phyloP scores from a whole-genome alignment of 805 yeast species.

The Yarrowia divulgata region DNA sequence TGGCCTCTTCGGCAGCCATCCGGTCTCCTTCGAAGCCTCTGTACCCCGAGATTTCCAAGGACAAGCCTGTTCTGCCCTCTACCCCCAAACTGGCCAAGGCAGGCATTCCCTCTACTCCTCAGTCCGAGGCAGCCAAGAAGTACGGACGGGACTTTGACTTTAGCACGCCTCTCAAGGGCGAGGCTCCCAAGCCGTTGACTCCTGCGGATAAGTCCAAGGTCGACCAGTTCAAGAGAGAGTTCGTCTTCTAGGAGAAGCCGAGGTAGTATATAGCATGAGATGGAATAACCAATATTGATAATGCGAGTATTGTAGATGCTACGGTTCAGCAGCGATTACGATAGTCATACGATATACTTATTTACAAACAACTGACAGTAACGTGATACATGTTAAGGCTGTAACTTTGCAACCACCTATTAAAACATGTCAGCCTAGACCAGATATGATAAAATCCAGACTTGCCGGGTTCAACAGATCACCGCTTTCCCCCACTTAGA shows the following conservation, averaged over 20 bases:
- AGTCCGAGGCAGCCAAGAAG: slow-evolving; percentile 32
- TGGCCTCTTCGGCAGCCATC: slow-evolving; percentile 21
- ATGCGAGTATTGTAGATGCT: no score
- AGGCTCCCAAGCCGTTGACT: slow-evolving; percentile 2
- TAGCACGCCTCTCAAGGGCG: slow-evolving; percentile 17
- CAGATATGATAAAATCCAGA: no score
- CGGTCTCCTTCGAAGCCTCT: slow-evolving; percentile 38
- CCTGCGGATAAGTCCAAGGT: slow-evolving; percentile 22
- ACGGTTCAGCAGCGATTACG: no score
- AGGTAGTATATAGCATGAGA: not conserved
- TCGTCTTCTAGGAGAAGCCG: not conserved
- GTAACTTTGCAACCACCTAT: no score
- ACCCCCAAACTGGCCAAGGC: slow-evolving; percentile 29
- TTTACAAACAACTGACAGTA: no score
- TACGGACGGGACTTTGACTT: slow-evolving; percentile 13
- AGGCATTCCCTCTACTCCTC: slow-evolving; percentile 24
- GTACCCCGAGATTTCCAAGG: slow-evolving; percentile 26
- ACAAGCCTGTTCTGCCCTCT: slow-evolving; percentile 10
- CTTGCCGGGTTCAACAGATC: no score
- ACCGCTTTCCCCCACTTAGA: no score
- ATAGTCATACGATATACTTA: no score
- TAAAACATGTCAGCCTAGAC: no score
- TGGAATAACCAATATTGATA: not conserved
- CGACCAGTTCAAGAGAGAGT: slow-evolving; percentile 17
- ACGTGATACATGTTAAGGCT: no score